Base-by-base conservation (phyloP, 2,329 filamentous ascomycete genomes). In the Colletotrichum eremochloae region DNA sequence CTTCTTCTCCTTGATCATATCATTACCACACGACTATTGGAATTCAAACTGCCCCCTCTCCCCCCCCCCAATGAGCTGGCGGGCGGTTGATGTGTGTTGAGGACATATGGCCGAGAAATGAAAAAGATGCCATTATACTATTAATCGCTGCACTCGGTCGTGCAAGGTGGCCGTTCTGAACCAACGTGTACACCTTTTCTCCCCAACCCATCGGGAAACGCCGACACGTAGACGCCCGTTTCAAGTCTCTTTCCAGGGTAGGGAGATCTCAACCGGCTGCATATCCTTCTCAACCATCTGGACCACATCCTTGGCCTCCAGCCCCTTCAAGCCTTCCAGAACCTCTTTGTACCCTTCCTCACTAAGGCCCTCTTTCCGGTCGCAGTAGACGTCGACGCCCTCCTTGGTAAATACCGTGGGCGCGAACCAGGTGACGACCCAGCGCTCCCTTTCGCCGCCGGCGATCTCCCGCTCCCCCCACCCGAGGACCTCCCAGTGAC, bases 341-440 rank as follows among this genome's bases (percentile, higher is more conserved):
- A 96, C 89, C 36, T 79, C 84, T 62, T 81, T 82, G 50, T 91
- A 85, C 65, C 90, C 89, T 78, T 84, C 86, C 68, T 87, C 82
- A 67, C 85, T 87, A 74, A 94, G 75, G 0, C 93, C 92, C 74
- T 86, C 87, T 63, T 82, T 86, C 20, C 87, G 85, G 76, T 92
- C 86, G 57, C 89, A 91, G 80, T 96, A 96, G 12, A 97, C 81
- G 81, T 97, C 94, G 40, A 97, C 78, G 0, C 94, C 94, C 68
- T 94, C 93, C 74, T 92, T 92, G 8, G 94, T 96, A 76, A 97
- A 97, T 56, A 95, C 76, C 33, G 93, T 97, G 78, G 93, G 91
- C 74, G 92, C 91, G 81, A 97, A 97, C 86, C 92, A 96, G 5
- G 93, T 97, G 18, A 97, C 93, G 1, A 89, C 90, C 93, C 93